Evolutionary conservation across 108 stramenopile genomes (phyloP).

Genomic region (Skeletonema menzelii): DNA sequence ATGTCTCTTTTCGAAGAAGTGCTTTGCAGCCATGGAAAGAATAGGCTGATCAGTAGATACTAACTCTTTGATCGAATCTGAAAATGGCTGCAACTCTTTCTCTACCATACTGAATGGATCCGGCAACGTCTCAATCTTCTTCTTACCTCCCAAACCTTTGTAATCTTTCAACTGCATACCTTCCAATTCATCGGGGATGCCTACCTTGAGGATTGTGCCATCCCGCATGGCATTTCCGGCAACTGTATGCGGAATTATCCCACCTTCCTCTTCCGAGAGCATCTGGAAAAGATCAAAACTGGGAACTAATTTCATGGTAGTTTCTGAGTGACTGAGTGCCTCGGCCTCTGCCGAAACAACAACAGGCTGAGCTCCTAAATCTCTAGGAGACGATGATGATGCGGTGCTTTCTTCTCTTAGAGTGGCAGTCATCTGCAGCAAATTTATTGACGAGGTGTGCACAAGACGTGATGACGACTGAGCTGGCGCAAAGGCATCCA

Average conservation of each 20-base stretch:
- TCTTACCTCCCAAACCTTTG: constrained; percentile 56
- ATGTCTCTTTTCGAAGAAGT: constrained; percentile 97
- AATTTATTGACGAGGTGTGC: constrained; percentile 13
- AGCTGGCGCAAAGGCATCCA: constrained; percentile 31
- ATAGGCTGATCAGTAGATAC: constrained; percentile 97
- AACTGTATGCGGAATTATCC: constrained; percentile 49
- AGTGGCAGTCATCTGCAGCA: constrained; percentile 38
- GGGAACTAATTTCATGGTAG: constrained; percentile 87
- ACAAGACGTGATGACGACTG: constrained; percentile 6
- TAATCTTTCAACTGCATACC: constrained; percentile 60
- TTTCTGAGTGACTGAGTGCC: constrained; percentile 79
- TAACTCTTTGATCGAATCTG: constrained; percentile 94
- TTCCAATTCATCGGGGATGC: constrained; percentile 57
- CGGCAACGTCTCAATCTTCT: constrained; percentile 71
- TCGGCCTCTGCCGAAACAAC: constrained; percentile 84
- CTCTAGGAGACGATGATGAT: constrained; percentile 13
- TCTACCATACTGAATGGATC: constrained; percentile 91
- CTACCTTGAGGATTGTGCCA: constrained; percentile 52
- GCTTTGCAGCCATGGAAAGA: constrained; percentile 95
- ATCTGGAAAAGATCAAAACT: constrained; percentile 86
- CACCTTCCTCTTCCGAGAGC: constrained; percentile 75
- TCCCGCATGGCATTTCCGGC: constrained; percentile 78
- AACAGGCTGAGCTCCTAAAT: constrained; percentile 52
- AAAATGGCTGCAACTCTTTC: constrained; percentile 92
- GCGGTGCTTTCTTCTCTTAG: constrained; percentile 24